Conservation (phyloP, 306 rosid genomes). For the Casuarina glauca region DNA sequence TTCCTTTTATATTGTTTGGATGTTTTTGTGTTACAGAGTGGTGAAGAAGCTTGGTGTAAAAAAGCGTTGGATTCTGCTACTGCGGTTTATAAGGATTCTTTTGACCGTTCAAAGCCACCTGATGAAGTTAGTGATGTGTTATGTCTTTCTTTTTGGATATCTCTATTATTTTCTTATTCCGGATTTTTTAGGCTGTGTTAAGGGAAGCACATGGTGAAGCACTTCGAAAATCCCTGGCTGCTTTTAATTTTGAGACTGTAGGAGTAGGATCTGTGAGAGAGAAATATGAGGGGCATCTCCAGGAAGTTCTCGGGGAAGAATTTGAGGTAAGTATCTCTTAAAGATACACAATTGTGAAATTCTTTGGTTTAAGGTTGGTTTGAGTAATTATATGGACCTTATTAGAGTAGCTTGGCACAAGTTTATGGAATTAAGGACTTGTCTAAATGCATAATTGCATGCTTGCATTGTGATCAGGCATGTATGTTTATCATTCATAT, state of each 20-base stretch:
- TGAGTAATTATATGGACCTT: background rate
- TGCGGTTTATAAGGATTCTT: conserved; percentile 70
- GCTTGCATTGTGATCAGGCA: background rate
- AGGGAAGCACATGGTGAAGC: conserved; percentile 94
- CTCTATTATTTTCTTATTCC: conserved; percentile 26
- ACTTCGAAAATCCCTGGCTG: conserved; percentile 69
- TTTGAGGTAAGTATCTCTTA: conserved; percentile 65
- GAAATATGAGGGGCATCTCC: conserved; percentile 74
- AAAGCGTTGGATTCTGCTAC: conserved; percentile 80
- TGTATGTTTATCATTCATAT: background rate
- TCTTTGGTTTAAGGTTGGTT: background rate
- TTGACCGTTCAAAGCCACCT: conserved; percentile 75
- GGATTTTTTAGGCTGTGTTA: conserved; percentile 58
- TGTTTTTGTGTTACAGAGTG: conserved; percentile 61
- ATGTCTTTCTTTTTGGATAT: conserved; percentile 21
- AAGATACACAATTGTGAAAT: conserved; percentile 8
- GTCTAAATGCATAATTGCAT: background rate
- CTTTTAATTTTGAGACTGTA: conserved; percentile 73
- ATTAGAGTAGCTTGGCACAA: background rate
- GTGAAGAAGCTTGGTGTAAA: conserved; percentile 93
- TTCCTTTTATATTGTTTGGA: conserved; percentile 13
- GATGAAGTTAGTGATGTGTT: conserved; percentile 75
- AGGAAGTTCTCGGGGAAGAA: conserved; percentile 67
- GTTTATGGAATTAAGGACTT: background rate
- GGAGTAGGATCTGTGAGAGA: conserved; percentile 86